phyloP scores from a whole-genome alignment of 2,329 filamentous ascomycete species.

The Aspergillus awamori region DNA sequence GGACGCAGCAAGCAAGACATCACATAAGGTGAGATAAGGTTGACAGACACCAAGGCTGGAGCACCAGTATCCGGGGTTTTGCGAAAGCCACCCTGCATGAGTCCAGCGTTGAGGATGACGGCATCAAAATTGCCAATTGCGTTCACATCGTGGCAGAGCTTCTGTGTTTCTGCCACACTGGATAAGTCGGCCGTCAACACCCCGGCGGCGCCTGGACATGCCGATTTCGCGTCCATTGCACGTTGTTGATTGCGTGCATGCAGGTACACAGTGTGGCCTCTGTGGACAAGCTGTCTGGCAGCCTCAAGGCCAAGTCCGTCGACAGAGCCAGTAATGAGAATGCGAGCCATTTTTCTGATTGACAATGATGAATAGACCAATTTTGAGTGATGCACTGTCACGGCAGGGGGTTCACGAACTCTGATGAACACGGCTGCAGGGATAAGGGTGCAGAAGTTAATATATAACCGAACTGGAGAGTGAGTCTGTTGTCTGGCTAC shows the following conservation, averaged over 20 bases:
- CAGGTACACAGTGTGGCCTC: constrained; percentile 57
- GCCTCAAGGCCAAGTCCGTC: constrained; percentile 58
- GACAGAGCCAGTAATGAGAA: constrained; percentile 59
- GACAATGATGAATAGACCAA: no score
- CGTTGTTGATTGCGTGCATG: constrained; percentile 59
- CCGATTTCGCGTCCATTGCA: constrained; percentile 51
- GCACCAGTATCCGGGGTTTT: constrained; percentile 45
- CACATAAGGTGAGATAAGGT: constrained; percentile 60
- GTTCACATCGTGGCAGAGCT: constrained; percentile 55
- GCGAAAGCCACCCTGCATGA: constrained; percentile 46
- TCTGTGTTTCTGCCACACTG: constrained; percentile 52
- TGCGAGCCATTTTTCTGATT: constrained; percentile 16
- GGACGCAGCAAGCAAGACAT: constrained; percentile 53
- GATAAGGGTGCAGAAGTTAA: no score
- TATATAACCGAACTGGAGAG: no score
- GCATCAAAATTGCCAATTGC: constrained; percentile 55
- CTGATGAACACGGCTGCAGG: no score
- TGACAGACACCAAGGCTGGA: constrained; percentile 52
- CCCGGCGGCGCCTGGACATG: constrained; percentile 53
- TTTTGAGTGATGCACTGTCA: no score
- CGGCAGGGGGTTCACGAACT: no score
- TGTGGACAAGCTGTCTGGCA: constrained; percentile 53
- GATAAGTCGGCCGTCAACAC: constrained; percentile 58
- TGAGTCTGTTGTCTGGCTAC: no score
- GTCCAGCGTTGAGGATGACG: constrained; percentile 61